Evolutionary conservation across 1,139 yeast genomes (phyloP), one percentile per base, ranked within the genome.

Genomic region (Yamadazyma blattariae): DNA sequence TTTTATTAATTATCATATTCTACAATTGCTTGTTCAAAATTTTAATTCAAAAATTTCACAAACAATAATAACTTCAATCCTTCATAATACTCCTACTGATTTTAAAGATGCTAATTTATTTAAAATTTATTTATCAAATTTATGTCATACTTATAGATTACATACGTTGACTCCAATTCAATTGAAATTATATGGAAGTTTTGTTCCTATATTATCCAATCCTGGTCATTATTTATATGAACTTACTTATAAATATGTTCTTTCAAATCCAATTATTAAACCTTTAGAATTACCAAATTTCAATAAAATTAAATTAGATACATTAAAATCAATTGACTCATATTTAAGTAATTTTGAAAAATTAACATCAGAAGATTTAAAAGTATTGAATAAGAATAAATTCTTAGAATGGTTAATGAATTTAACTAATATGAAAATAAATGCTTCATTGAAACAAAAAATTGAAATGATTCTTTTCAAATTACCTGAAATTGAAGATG

Each of bases 171-270:
- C 53, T 3, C 41, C 46, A 11, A 34, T 40, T n/a, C 54, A 52
- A 4, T 33, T 36, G 29, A 37, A 31, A 12, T 57, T 63, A 35
- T 81, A 49, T 65, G 55, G 87, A 0, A 70, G 74, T 34, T 54
- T 88, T 27, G 60, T 78, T 4, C 76, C 79, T 5, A 64, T 86
- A 2, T 54, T 86, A 38, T 54, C 71, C 7, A 79, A 77, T 54
- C 96, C 89, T 1, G 81, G 75, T n/a, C 94, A 76, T 55, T 74
- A 63, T 51, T 56, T 90, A 30, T 86, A 83, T 54, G 95, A 87
- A 44, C 76, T 77, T 42, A 75, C 78, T 0, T 77, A 71, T 50
- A 70, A 80, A 45, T 83, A 76, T 64, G 65, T 84, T 8, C 61
- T 83, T 30, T 64, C 77, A 4, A 76, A 77, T 23, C 82, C 87